A percentile compares a stretch with the other conserved stretches of the same genome.
These are phyloP conservation scores for Aphanomyces astaci DNA, from an alignment of 352 stramenopile species.

Conservation along the genomic window DNA sequence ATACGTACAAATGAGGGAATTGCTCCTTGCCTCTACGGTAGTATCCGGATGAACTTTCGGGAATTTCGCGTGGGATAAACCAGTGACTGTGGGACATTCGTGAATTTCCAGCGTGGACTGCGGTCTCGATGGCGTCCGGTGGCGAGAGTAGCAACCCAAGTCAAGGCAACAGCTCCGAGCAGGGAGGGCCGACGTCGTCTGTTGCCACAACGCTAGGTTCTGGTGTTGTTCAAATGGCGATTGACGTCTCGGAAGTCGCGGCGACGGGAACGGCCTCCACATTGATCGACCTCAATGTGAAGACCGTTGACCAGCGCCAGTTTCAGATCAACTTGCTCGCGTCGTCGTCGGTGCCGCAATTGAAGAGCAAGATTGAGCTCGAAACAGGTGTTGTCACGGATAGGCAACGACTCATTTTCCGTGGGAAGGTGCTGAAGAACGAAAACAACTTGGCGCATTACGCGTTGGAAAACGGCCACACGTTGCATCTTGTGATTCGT, in stretches of 20 bases:
- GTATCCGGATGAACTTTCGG: not conserved
- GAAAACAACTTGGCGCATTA: conserved; percentile 66
- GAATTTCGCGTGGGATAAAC: not conserved
- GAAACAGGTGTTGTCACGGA: conserved; percentile 65
- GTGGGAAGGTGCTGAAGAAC: conserved; percentile 82
- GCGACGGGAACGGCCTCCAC: not conserved
- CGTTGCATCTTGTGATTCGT: conserved; percentile 68
- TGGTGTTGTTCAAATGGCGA: not conserved
- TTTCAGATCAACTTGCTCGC: conserved; percentile 58
- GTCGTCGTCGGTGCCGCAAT: conserved; percentile 58
- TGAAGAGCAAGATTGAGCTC: conserved; percentile 59
- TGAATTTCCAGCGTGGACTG: too few relatives aligned
- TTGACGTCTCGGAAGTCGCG: not conserved
- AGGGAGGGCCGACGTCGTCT: not conserved
- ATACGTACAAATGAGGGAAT: too few relatives aligned
- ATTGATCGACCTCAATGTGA: conserved; percentile 48
- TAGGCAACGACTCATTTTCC: conserved; percentile 79
- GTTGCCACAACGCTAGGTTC: not conserved
- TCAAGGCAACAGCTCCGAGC: not conserved
- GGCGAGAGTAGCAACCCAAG: not conserved
- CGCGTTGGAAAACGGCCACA: conserved; percentile 71
- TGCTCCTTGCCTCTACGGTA: too few relatives aligned
- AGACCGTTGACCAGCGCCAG: conserved; percentile 74
- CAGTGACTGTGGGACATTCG: too few relatives aligned
- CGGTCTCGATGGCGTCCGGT: not conserved